Evolutionary conservation across 805 yeast species (phyloP).

Genomic region (Suhomyces pyralidae): DNA sequence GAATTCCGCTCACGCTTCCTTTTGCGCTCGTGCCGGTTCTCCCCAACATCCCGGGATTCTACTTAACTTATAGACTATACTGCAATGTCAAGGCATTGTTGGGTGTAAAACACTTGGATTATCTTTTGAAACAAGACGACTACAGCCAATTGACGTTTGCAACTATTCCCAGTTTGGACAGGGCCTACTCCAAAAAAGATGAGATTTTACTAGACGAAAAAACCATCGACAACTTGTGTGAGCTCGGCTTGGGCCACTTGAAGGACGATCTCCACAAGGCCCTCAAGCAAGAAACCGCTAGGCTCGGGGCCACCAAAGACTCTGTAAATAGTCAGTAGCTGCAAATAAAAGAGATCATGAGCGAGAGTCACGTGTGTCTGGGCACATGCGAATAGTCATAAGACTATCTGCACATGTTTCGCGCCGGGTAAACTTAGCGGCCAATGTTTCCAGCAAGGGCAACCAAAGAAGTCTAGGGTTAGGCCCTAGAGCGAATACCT

Average conservation of each 20-base stretch:
- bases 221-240: slow-evolving; percentile 44
- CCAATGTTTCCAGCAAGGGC: neutral
- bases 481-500: neutral
- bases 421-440: neutral
- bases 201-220: slow-evolving; percentile 43
- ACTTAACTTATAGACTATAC: slow-evolving; percentile 74
- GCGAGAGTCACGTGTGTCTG: neutral
- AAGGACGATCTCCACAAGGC: slow-evolving; percentile 49
- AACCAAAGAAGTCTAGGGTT: neutral
- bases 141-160: slow-evolving; percentile 12
- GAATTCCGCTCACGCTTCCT: slow-evolving; percentile 78
- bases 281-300: slow-evolving; percentile 48
- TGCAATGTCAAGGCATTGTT: slow-evolving; percentile 77
- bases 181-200: slow-evolving; percentile 22
- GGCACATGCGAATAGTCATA: no score
- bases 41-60: slow-evolving; percentile 92
- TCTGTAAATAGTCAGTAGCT: neutral
- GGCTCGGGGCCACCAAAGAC: neutral
- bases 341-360: neutral
- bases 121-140: slow-evolving; percentile 40
- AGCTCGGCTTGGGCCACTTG: slow-evolving; percentile 45
- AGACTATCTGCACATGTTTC: neutral
- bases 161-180: slow-evolving; percentile 14
- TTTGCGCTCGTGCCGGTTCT: slow-evolving; percentile 77
- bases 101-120: slow-evolving; percentile 68